Evolutionary conservation across 192 early-diverging fungal genomes (phyloP).

Genomic region (Geosiphon pyriformis): DNA sequence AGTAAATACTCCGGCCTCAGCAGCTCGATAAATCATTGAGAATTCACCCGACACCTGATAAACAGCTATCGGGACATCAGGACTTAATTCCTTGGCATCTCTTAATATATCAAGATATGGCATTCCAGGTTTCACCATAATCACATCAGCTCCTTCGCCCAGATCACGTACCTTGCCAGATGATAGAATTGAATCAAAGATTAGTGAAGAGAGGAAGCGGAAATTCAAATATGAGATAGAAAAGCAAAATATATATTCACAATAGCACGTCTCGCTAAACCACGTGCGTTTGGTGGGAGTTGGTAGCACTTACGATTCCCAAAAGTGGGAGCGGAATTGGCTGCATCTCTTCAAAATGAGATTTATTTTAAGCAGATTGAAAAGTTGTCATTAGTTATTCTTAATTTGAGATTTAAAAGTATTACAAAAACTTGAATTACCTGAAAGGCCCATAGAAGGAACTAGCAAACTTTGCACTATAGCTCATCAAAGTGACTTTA

Average conservation of each 20-base stretch:
- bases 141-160: slow-evolving; percentile 89
- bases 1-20: slow-evolving; percentile 77
- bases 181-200: neutral
- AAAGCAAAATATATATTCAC: slow-evolving; percentile 11
- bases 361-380: slow-evolving; percentile 9
- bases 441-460: slow-evolving; percentile 97
- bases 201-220: neutral
- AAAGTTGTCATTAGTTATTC: neutral
- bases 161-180: slow-evolving; percentile 58
- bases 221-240: slow-evolving; percentile 4
- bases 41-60: slow-evolving; percentile 95
- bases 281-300: slow-evolving; percentile 82
- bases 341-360: slow-evolving; percentile 59
- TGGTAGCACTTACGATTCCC: slow-evolving; percentile 96
- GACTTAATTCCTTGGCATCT: slow-evolving; percentile 68
- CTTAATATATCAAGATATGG: slow-evolving; percentile 95
- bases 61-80: slow-evolving; percentile 89
- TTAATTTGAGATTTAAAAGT: neutral
- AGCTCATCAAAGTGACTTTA: slow-evolving; percentile 88
- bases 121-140: slow-evolving; percentile 96
- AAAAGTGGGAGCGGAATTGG: slow-evolving; percentile 83
- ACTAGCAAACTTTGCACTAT: slow-evolving; percentile 94
- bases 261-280: slow-evolving; percentile 84
- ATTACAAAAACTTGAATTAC: slow-evolving; percentile 20
- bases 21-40: slow-evolving; percentile 80